Conservation (phyloP, 2,329 filamentous ascomycete genomes). For the Aureobasidium mangrovei region DNA sequence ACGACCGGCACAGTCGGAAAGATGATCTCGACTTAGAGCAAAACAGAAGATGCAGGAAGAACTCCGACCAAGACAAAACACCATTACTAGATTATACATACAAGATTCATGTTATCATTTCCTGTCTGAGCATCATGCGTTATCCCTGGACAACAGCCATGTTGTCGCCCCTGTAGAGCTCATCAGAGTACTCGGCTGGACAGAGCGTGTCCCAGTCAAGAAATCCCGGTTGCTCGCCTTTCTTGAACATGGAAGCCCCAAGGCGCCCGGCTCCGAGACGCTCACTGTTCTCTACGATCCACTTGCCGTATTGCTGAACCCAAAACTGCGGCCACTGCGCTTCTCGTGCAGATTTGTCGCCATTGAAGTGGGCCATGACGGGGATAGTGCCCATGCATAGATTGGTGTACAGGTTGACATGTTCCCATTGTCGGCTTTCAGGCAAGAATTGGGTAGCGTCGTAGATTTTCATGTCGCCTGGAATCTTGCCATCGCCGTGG, state of each 20-base stretch:
- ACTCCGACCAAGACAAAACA: too few relatives aligned
- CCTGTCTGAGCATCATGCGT: background rate
- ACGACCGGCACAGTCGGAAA: too few relatives aligned
- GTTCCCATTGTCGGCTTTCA: conserved; percentile 15
- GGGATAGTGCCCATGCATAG: conserved; percentile 21
- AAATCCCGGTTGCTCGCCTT: background rate
- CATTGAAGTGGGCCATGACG: conserved; percentile 23
- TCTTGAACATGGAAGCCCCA: background rate
- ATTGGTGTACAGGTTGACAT: conserved; percentile 20
- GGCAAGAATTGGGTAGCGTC: background rate
- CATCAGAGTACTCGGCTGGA: conserved; percentile 13
- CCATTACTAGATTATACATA: too few relatives aligned
- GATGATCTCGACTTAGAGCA: too few relatives aligned
- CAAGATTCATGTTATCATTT: too few relatives aligned
- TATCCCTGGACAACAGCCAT: background rate
- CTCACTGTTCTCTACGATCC: conserved; percentile 14
- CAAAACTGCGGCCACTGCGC: conserved; percentile 17
- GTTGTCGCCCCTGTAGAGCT: conserved; percentile 9
- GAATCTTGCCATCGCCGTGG: conserved; percentile 13
- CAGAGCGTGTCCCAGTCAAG: conserved; percentile 11
- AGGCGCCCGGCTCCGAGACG: background rate
- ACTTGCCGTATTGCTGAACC: conserved; percentile 17
- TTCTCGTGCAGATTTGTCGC: conserved; percentile 17
- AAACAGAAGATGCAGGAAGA: too few relatives aligned
- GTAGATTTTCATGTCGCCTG: conserved; percentile 13